phyloP scores from a whole-genome alignment of 73 alveolate genomes.

The Tetrahymena borealis region DNA sequence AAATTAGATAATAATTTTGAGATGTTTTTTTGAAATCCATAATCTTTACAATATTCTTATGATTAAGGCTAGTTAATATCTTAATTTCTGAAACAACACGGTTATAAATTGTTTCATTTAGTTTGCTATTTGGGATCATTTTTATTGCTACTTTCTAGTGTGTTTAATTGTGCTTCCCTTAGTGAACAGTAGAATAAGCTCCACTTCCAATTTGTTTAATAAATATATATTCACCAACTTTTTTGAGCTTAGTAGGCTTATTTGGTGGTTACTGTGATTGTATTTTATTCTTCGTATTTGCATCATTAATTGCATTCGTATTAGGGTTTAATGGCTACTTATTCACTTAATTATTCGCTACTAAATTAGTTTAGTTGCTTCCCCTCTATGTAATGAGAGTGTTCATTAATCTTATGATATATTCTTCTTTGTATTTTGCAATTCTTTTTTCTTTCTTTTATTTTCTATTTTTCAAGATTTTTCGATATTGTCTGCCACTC shows the following conservation, averaged over 20 bases:
- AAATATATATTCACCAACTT: conserved; percentile 32
- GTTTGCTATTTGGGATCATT: conserved; percentile 33
- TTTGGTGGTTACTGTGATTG: neutral
- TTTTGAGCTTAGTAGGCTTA: conserved; percentile 15
- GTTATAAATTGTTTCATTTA: neutral
- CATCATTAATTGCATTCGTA: neutral
- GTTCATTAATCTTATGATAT: neutral
- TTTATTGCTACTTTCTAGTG: conserved; percentile 38
- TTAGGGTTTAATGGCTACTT: neutral
- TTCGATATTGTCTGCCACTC: neutral
- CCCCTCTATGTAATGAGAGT: neutral
- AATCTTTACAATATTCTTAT: conserved; percentile 26
- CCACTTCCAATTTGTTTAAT: conserved; percentile 37
- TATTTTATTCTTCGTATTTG: neutral
- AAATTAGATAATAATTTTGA: conserved; percentile 23
- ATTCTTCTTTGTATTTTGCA: neutral
- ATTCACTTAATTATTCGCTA: neutral
- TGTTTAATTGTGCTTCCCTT: conserved; percentile 13
- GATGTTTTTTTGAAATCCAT: conserved; percentile 36
- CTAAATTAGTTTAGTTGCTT: neutral
- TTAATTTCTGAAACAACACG: conserved; percentile 25
- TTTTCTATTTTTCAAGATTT: neutral
- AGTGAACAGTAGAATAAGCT: conserved; percentile 23
- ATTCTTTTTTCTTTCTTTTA: neutral
- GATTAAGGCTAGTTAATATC: conserved; percentile 14